Evolutionary conservation across 2,329 filamentous ascomycete genomes (phyloP).

Genomic region (Didymosphaeria variabile): DNA sequence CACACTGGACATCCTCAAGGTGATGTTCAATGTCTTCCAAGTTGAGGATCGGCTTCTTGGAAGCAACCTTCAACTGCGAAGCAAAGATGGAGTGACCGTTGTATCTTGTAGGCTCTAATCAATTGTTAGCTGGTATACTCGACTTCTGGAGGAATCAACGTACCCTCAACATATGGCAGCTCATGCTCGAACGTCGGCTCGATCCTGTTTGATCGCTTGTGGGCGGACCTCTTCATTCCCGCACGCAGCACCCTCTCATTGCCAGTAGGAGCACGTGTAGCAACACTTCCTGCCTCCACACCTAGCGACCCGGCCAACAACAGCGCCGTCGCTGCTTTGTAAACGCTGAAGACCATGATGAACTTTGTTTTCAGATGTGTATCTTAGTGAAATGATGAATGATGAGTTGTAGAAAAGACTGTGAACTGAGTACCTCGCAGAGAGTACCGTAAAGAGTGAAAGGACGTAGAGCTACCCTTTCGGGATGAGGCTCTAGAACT

Average conservation of each 20-base stretch:
- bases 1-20: slow-evolving; percentile 41
- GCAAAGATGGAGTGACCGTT: slow-evolving; percentile 40
- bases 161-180: slow-evolving; percentile 47
- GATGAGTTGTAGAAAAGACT: slow-evolving; percentile 8
- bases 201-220: slow-evolving; percentile 38
- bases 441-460: slow-evolving; percentile 14
- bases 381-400: slow-evolving; percentile 1
- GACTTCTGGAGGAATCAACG: slow-evolving; percentile 3
- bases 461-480: slow-evolving; percentile 13
- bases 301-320: slow-evolving; percentile 27
- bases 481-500: slow-evolving; percentile 1
- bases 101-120: slow-evolving; percentile 35
- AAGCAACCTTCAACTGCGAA: slow-evolving; percentile 44
- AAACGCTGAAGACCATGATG: slow-evolving; percentile 15
- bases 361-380: slow-evolving; percentile 2
- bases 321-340: slow-evolving; percentile 26
- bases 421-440: slow-evolving; percentile 13
- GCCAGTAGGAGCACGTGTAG: slow-evolving; percentile 11
- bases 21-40: slow-evolving; percentile 51
- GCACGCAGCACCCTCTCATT: slow-evolving; percentile 41
- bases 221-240: slow-evolving; percentile 39
- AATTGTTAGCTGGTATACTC: slow-evolving; percentile 12
- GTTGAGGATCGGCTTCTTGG: slow-evolving; percentile 42
- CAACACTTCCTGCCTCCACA: slow-evolving; percentile 19
- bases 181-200: slow-evolving; percentile 37